Percentiles rank a stretch among this genome's conserved stretches.
Evolutionary conservation across 2,329 filamentous ascomycete genomes (phyloP).

Genomic region (Tolypocladium tropicale): DNA sequence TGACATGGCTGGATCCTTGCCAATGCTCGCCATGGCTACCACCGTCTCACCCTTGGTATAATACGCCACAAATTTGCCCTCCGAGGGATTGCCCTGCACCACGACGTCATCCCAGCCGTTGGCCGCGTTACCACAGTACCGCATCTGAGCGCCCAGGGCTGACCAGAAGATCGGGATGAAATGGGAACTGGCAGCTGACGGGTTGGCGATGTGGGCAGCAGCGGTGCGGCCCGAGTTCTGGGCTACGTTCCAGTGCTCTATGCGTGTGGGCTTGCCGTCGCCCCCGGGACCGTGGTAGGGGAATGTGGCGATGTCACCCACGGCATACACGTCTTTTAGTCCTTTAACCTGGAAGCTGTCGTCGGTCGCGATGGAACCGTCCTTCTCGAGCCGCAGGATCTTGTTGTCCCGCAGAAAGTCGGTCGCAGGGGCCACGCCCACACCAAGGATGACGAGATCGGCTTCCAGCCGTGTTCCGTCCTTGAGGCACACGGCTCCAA

Average conservation of each 20-base stretch:
- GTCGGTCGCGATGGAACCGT: slow-evolving; percentile 78
- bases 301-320: slow-evolving; percentile 92
- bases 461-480: slow-evolving; percentile 78
- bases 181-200: slow-evolving; percentile 45
- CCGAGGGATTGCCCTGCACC: slow-evolving; percentile 63
- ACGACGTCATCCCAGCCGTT: slow-evolving; percentile 81
- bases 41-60: slow-evolving; percentile 80
- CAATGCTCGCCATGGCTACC: slow-evolving; percentile 86
- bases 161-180: slow-evolving; percentile 98
- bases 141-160: slow-evolving; percentile 75
- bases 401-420: slow-evolving; percentile 68
- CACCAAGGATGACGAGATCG: slow-evolving; percentile 83
- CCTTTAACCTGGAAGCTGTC: slow-evolving; percentile 69
- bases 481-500: slow-evolving; percentile 73
- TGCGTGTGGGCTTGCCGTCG: slow-evolving; percentile 61
- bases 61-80: slow-evolving; percentile 79
- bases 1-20: slow-evolving; percentile 74
- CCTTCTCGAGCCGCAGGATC: slow-evolving; percentile 60
- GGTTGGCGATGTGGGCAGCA: slow-evolving; percentile 64
- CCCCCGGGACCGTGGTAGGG: slow-evolving; percentile 88
- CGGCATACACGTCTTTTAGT: slow-evolving; percentile 75
- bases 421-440: slow-evolving; percentile 80
- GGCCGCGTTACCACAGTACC: slow-evolving; percentile 82
- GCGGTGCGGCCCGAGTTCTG: slow-evolving; percentile 82
- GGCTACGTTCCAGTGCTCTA: slow-evolving; percentile 98